Evolutionary conservation across 2,329 filamentous ascomycete species (phyloP).

Genomic region (Aspergillus uvarum): DNA sequence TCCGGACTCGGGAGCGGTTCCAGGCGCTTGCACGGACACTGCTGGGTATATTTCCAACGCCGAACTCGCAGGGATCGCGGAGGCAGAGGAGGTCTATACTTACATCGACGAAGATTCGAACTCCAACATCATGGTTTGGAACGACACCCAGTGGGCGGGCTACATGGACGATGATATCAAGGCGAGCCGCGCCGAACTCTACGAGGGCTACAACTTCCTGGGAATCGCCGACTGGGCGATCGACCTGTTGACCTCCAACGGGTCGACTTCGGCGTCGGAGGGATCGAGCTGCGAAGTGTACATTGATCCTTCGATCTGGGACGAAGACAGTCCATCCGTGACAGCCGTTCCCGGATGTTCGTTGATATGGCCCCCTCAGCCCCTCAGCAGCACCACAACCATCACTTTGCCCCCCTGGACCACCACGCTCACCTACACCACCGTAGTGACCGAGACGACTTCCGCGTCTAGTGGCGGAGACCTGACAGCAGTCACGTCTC

Average conservation of each 20-base stretch:
- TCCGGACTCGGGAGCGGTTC: conserved; percentile 24
- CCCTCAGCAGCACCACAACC: background rate
- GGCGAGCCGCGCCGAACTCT: conserved; percentile 1
- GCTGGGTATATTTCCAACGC: background rate
- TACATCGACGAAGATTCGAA: background rate
- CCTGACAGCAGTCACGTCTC: background rate
- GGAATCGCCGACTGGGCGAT: background rate
- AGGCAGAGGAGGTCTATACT: too few relatives aligned
- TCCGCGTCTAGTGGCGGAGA: background rate
- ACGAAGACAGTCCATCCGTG: background rate
- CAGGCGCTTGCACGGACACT: conserved; percentile 28
- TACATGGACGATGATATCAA: conserved; percentile 9
- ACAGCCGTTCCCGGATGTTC: background rate
- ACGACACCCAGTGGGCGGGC: conserved; percentile 10
- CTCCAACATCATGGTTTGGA: conserved; percentile 10
- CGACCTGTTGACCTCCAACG: background rate
- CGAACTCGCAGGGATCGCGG: background rate
- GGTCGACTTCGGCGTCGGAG: background rate
- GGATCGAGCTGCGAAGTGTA: background rate
- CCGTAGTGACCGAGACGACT: background rate
- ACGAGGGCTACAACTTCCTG: conserved; percentile 4
- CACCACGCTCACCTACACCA: background rate
- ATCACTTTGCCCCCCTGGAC: background rate
- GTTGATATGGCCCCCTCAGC: background rate
- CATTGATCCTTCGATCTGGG: background rate